A percentile compares a stretch with the other conserved stretches of the same genome.
Evolutionary conservation across 2,329 filamentous ascomycete genomes (phyloP).

Genomic region (Colletotrichum endophyticum): DNA sequence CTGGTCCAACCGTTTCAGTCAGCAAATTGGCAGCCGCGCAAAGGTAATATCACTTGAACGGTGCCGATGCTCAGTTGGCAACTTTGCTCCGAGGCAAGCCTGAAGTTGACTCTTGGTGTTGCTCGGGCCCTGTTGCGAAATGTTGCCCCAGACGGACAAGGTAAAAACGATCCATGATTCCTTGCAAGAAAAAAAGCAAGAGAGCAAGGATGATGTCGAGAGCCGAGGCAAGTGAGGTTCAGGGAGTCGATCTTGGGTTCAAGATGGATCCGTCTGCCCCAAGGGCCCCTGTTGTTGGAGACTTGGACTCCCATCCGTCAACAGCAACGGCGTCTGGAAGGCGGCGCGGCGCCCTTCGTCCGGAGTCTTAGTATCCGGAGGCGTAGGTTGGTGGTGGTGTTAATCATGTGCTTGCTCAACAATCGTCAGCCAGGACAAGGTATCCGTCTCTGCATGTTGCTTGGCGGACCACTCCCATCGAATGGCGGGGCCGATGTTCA

Average conservation of each 20-base stretch:
- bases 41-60: neutral
- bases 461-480: constrained; percentile 5
- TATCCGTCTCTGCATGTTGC: neutral
- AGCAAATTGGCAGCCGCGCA: neutral
- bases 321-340: neutral
- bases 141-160: neutral
- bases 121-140: neutral
- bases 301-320: neutral
- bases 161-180: neutral
- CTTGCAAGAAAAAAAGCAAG: neutral
- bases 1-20: constrained; percentile 11
- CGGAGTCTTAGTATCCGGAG: neutral
- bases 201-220: constrained; percentile 12
- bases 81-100: neutral
- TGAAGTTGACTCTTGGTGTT: neutral
- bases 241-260: neutral
- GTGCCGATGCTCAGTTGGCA: neutral
- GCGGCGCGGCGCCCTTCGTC: constrained; percentile 11
- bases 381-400: neutral
- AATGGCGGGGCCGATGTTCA: neutral
- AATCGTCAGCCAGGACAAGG: neutral
- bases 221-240: constrained; percentile 6
- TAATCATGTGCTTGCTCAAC: constrained; percentile 20
- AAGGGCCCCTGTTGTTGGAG: neutral
- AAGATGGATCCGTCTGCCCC: neutral